A percentile compares a stretch with the other conserved stretches of the same genome.
Evolutionary conservation across 1,284 basidiomycete genomes (phyloP).

Genomic region (Vanrija humicola): DNA sequence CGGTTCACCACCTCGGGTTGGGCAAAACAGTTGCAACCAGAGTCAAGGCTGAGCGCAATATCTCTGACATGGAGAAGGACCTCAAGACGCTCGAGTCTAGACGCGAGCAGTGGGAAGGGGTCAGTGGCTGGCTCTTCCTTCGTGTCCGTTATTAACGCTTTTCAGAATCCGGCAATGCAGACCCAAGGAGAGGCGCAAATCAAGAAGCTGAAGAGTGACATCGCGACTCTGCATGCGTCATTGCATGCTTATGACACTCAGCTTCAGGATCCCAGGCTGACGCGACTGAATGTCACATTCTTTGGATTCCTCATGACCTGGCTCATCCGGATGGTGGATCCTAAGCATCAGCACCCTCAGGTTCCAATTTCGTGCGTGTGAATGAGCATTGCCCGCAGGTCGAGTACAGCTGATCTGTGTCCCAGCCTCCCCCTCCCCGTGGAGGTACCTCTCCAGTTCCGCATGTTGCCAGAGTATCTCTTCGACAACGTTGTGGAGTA

Average conservation of each 20-base stretch:
- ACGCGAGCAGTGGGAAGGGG: conserved; percentile 64
- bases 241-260: conserved; percentile 80
- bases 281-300: conserved; percentile 75
- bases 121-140: conserved; percentile 44
- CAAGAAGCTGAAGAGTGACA: conserved; percentile 66
- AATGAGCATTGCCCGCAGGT: neutral
- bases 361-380: conserved; percentile 60
- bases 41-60: conserved; percentile 65
- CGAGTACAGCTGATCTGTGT: conserved; percentile 8
- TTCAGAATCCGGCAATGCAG: conserved; percentile 49
- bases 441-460: conserved; percentile 79
- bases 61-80: conserved; percentile 73
- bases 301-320: conserved; percentile 88
- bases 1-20: conserved; percentile 81
- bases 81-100: conserved; percentile 68
- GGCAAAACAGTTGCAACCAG: conserved; percentile 72
- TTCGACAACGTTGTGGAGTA: conserved; percentile 93
- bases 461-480: conserved; percentile 89
- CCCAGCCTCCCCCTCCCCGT: conserved; percentile 74
- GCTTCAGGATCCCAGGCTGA: conserved; percentile 78
- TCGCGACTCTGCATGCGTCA: conserved; percentile 61
- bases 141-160: conserved; percentile 8
- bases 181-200: conserved; percentile 58
- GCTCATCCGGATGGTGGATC: conserved; percentile 91
- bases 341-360: conserved; percentile 71